A percentile compares a stretch with the other conserved stretches of the same genome.
Evolutionary conservation across 2,329 filamentous ascomycete genomes (phyloP).

Genomic region (Neoarthrinium moseri): DNA sequence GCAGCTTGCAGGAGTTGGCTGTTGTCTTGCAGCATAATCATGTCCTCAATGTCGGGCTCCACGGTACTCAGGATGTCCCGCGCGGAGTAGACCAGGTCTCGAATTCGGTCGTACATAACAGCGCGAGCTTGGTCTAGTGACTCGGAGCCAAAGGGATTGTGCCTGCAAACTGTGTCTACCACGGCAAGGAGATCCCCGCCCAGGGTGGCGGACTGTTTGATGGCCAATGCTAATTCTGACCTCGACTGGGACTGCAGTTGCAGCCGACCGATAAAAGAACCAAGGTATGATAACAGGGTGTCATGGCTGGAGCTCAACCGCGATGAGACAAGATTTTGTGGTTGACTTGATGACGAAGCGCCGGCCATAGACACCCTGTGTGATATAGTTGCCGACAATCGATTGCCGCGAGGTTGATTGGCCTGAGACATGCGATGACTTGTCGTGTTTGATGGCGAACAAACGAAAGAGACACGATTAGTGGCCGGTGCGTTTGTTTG

Average conservation of each 20-base stretch:
- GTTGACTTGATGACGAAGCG: conserved; percentile 59
- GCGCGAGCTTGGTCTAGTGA: conserved; percentile 68
- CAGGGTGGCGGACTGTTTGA: conserved; percentile 79
- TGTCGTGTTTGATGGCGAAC: conserved; percentile 29
- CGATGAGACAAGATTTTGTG: conserved; percentile 78
- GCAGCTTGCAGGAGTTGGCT: conserved; percentile 73
- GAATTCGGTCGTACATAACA: conserved; percentile 76
- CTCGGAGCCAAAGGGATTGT: conserved; percentile 67
- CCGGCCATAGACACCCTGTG: conserved; percentile 78
- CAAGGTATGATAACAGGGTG: conserved; percentile 84
- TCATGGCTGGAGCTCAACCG: conserved; percentile 80
- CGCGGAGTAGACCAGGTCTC: conserved; percentile 77
- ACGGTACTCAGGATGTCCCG: conserved; percentile 73
- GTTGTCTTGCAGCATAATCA: conserved; percentile 79
- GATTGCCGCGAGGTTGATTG: conserved; percentile 39
- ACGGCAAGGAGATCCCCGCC: conserved; percentile 78
- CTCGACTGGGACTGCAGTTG: conserved; percentile 92
- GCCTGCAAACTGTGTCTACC: conserved; percentile 78
- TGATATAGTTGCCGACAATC: conserved; percentile 55
- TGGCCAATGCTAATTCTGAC: conserved; percentile 76
- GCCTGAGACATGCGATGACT: conserved; percentile 33
- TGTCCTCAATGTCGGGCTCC: conserved; percentile 69
- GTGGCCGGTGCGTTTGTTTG: conserved; percentile 35
- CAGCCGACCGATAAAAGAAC: conserved; percentile 85
- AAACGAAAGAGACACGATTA: conserved; percentile 47